Evolutionary conservation across 805 yeast species (phyloP), one percentile per base, ranked within the genome.

Genomic region (Candida namnaoensis): DNA sequence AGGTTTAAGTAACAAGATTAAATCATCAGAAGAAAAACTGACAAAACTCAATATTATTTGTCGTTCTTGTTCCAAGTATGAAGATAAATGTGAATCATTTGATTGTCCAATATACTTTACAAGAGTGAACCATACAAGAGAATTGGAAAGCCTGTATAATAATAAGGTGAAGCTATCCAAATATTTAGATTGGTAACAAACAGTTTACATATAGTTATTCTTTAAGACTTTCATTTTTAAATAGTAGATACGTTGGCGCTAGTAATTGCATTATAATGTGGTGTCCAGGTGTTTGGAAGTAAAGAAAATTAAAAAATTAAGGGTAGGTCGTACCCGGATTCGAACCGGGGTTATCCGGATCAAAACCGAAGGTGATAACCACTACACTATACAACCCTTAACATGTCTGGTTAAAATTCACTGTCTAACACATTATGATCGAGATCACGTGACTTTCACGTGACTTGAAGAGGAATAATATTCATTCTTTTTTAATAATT

Each of bases 331-430:
- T 74, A 75, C 85, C 84, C 84, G 84, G 85, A 77, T 76, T 79
- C 86, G 86, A 79, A 79, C 85, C 76, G 83, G 83, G 82, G 86
- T 79, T 76, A 74, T 62, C 62, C 74, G 76, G 76, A 69, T 71
- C 76, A 71, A 69, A 71, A 71, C 76, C 76, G 74, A 69, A 66
- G 60, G 76, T 71, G 76, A 71, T 71, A 68, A 70, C 76, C 76
- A 69, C 75, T 71, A 71, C 76, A 71, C 75, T 69, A 71, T 70
- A 68, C 69, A 69, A 71, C 74, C 76, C 11, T 27, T 7, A 9
- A 11, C 11, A 27, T 27, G 30, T 7, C 3, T 3, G 30, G 3
- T 3, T 19, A 19, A 19, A 19, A 19, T 19, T 19, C 19, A 19
- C 19, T 19, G 19, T 19, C 19, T 19, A 3, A 2, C 3, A 19